Evolutionary conservation across 2,329 filamentous ascomycete genomes (phyloP).

Genomic region (Paecilomyces variotii): DNA sequence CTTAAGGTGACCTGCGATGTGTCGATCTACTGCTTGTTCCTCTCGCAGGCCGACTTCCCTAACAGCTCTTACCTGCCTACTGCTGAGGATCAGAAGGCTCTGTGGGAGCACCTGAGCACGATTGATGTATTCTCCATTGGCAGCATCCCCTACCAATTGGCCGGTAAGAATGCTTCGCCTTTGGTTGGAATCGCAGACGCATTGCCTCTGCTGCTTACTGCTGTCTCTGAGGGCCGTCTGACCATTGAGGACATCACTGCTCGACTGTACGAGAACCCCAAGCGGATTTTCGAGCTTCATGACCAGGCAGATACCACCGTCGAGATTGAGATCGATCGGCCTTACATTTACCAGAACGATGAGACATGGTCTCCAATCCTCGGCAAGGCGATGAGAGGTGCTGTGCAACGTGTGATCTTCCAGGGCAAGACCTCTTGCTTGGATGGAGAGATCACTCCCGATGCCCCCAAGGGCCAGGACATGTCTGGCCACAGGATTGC

Average conservation of each 20-base stretch:
- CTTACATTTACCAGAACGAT: constrained; percentile 50
- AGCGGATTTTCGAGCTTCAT: constrained; percentile 73
- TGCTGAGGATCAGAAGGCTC: constrained; percentile 60
- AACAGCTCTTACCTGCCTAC: constrained; percentile 57
- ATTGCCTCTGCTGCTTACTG: constrained; percentile 66
- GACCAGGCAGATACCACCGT: constrained; percentile 66
- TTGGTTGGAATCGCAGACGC: constrained; percentile 64
- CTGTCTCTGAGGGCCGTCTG: constrained; percentile 64
- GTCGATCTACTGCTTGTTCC: constrained; percentile 69
- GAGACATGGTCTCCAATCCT: constrained; percentile 63
- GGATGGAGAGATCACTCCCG: constrained; percentile 55
- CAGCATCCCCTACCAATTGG: constrained; percentile 69
- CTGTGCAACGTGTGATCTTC: constrained; percentile 69
- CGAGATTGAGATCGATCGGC: constrained; percentile 68
- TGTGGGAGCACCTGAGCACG: constrained; percentile 64
- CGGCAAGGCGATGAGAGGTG: constrained; percentile 59
- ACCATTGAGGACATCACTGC: constrained; percentile 65
- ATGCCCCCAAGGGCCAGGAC: constrained; percentile 57
- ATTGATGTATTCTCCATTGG: constrained; percentile 76
- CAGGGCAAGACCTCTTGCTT: constrained; percentile 66
- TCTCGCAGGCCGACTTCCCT: constrained; percentile 63
- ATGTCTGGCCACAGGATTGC: constrained; percentile 60
- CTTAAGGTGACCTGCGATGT: constrained; percentile 76
- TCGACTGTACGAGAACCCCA: constrained; percentile 69
- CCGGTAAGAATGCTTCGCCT: constrained; percentile 50